These are phyloP conservation scores for Cytospora leucostoma DNA, from an alignment of 2,329 filamentous ascomycete species.

Conservation along the genomic window DNA sequence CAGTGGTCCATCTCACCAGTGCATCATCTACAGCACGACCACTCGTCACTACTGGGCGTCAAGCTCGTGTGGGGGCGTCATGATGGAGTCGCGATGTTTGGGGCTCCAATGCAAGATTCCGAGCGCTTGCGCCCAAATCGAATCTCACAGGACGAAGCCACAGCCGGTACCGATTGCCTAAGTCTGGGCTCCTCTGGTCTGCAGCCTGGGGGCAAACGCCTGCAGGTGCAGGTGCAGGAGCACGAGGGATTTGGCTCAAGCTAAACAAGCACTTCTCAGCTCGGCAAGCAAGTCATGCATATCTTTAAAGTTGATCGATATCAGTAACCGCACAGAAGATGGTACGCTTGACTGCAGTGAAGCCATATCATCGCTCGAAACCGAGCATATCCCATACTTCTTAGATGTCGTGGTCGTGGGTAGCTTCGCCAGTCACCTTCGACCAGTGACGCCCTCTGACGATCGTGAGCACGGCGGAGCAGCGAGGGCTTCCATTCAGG, in stretches of 20 bases:
- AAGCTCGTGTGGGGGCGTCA: constrained; percentile 15
- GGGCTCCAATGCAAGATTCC: constrained; percentile 23
- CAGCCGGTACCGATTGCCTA: constrained; percentile 9
- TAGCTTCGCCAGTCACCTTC: neutral
- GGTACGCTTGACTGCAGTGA: neutral
- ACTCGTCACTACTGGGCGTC: neutral
- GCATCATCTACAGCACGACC: neutral
- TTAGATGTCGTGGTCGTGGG: neutral
- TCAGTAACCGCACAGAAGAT: constrained; percentile 4
- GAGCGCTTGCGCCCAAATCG: constrained; percentile 15
- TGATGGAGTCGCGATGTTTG: neutral
- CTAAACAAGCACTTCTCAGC: constrained; percentile 21
- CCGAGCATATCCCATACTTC: neutral
- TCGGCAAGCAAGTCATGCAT: constrained; percentile 23
- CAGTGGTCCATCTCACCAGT: neutral
- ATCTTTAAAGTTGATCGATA: constrained; percentile 5
- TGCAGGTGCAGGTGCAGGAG: constrained; percentile 25
- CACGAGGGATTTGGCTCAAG: constrained; percentile 21
- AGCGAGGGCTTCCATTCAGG: neutral
- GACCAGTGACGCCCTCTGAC: neutral
- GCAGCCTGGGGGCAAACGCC: constrained; percentile 25
- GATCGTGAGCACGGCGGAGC: neutral
- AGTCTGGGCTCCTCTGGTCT: constrained; percentile 15
- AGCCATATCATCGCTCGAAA: neutral
- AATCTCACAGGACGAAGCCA: constrained; percentile 4